Evolutionary conservation across 2,329 filamentous ascomycete genomes (phyloP), one percentile per base, ranked within the genome.

Genomic region (Venturia nashicola): DNA sequence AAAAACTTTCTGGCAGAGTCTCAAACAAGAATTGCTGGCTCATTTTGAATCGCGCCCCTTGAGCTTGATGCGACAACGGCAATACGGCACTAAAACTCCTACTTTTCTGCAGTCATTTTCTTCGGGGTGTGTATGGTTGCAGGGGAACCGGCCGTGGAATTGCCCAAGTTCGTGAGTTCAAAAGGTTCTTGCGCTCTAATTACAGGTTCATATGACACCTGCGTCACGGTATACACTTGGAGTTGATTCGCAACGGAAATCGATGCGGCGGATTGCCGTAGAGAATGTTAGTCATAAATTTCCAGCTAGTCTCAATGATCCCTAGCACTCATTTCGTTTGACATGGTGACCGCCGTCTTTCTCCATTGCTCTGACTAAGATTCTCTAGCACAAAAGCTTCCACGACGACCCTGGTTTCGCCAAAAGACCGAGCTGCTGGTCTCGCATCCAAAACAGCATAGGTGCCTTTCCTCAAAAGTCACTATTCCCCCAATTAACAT

Each of bases 271-370:
- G 6, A 20, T 5, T 36, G 32, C 51, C 32, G 6, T 36, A 36
- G 51, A 57, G 27, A 57, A 57, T 57, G 51, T 57, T 36, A 57
- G 51, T 57, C 32, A 18, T 57, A 16, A 55, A 57, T 36, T 57
- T 14, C 51, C 51, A 36, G 18, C 32, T 57, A 57, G 51, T 34
- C 51, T 57, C 27, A 18, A n/a, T 20, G 9, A 57, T n/a, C 27
- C 14, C n/a, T 34, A 34, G 27, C 16, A 57, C 51, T 57, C 20
- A 36, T 16, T n/a, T 18, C 16, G 51, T 20, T 36, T 57, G 51
- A 57, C 32, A 57, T 36, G 27, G 36, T 57, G 32, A 57, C 23
- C 9, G n/a, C 27, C 51, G 11, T 39, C 36, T 39, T 12, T 57
- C 18, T 14, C 3, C 18, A 36, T 2, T 34, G 51, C 32, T 20